Percentiles rank a stretch among this genome's conserved stretches.
These are phyloP conservation scores for Rhizopogon roseolus DNA, from an alignment of 768 basidiomycete genomes.

Conservation along the genomic window DNA sequence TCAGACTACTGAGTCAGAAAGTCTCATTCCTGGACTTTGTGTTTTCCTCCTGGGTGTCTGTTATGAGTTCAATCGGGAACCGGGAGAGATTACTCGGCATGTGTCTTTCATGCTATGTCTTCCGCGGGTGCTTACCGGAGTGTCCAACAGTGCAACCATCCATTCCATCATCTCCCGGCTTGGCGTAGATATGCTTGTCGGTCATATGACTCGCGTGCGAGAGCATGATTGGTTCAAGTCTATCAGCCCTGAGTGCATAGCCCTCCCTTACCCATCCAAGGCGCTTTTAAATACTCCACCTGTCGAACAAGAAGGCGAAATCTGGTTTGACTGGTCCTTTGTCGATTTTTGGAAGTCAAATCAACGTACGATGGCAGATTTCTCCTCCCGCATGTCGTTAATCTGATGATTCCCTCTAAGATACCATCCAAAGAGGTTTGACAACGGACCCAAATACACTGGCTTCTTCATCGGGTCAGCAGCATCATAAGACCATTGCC, in stretches of 20 bases:
- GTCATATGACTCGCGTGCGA: conserved; percentile 79
- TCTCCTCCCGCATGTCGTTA: background rate
- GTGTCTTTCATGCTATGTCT: conserved; percentile 12
- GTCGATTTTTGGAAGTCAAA: conserved; percentile 99
- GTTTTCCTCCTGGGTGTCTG: conserved; percentile 90
- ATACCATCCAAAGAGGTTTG: conserved; percentile 72
- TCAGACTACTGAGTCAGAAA: conserved; percentile 81
- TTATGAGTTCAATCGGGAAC: conserved; percentile 95
- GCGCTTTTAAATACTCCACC: conserved; percentile 9
- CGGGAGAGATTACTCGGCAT: conserved; percentile 92
- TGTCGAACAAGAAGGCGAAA: conserved; percentile 64
- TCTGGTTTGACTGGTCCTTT: conserved; percentile 99
- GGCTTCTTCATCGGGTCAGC: conserved; percentile 55
- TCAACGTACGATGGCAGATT: conserved; percentile 55
- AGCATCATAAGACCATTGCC: background rate
- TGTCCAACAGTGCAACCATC: conserved; percentile 61
- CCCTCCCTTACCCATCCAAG: conserved; percentile 46
- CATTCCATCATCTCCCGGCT: conserved; percentile 88
- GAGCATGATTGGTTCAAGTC: conserved; percentile 93
- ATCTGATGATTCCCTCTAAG: conserved; percentile 29
- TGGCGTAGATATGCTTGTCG: conserved; percentile 84
- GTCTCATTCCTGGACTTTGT: conserved; percentile 83
- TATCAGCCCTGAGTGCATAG: conserved; percentile 81
- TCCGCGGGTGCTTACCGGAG: background rate
- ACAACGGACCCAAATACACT: conserved; percentile 63